These are phyloP conservation scores for Adansonia gregorii DNA, from an alignment of 441 rosid genomes.

Conservation along the genomic window DNA sequence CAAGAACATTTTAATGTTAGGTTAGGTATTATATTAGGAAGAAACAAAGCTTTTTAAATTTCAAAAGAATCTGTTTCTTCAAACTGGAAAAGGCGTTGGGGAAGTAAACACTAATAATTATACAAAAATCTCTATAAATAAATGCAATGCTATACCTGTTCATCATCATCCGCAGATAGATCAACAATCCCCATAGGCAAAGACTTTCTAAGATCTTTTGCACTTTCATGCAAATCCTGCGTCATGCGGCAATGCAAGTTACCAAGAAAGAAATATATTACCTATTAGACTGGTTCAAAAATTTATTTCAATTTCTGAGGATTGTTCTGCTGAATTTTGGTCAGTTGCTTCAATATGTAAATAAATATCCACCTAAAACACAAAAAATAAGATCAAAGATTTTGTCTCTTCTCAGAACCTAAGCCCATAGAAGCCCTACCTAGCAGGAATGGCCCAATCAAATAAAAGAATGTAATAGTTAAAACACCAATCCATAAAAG, in stretches of 20 bases:
- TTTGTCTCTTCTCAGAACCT: not conserved
- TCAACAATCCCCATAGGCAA: slow-evolving; percentile 49
- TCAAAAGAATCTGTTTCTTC: slow-evolving; percentile 6
- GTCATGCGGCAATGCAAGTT: slow-evolving; percentile 25
- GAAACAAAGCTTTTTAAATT: not conserved
- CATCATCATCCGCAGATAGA: slow-evolving; percentile 66
- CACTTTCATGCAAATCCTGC: slow-evolving; percentile 55
- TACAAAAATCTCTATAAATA: not conserved
- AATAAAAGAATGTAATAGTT: not conserved
- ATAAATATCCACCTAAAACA: slow-evolving; percentile 26
- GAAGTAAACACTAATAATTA: not conserved
- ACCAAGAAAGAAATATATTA: slow-evolving; percentile 19
- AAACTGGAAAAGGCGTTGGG: not conserved
- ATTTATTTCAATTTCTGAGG: slow-evolving; percentile 17
- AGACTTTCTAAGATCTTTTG: slow-evolving; percentile 44
- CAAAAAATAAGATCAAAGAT: not conserved
- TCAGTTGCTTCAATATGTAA: slow-evolving; percentile 20
- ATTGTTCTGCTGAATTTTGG: slow-evolving; percentile 21
- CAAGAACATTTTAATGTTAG: not conserved
- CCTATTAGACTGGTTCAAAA: slow-evolving; percentile 16
- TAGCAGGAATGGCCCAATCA: not conserved
- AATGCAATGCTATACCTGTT: slow-evolving; percentile 43
- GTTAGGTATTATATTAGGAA: not conserved
- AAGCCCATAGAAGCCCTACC: not conserved
- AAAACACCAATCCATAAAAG: not conserved